Conservation (phyloP, 2,329 filamentous ascomycete genomes). For the Rutstroemia sp. region DNA sequence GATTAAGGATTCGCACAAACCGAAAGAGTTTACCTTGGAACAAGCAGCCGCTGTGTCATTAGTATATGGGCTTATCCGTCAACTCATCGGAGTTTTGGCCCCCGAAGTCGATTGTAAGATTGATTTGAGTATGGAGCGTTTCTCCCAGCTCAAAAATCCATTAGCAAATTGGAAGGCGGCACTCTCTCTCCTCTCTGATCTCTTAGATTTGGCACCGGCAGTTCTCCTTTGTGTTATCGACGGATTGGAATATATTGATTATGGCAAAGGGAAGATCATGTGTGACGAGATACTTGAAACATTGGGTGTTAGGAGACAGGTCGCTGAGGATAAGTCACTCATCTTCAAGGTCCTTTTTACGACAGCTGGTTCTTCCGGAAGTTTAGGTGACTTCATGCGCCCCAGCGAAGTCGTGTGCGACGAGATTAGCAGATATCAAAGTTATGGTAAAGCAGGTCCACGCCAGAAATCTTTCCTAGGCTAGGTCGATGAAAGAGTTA, state of each 20-base stretch:
- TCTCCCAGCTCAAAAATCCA: too few species aligned
- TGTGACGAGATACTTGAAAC: too few species aligned
- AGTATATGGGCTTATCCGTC: neutral
- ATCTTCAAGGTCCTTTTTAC: neutral
- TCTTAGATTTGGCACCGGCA: too few species aligned
- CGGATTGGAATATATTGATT: too few species aligned
- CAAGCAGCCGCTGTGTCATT: neutral
- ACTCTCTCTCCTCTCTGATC: too few species aligned
- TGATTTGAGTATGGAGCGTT: too few species aligned
- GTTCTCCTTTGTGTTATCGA: too few species aligned
- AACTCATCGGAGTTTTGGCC: neutral
- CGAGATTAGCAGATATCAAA: neutral
- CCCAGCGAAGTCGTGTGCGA: neutral
- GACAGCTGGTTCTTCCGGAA: neutral
- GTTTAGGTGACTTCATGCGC: neutral
- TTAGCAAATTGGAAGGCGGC: too few species aligned
- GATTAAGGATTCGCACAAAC: neutral
- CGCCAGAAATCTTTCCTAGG: neutral
- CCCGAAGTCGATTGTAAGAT: too few species aligned
- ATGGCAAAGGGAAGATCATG: too few species aligned
- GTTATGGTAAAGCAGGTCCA: neutral
- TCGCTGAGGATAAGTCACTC: neutral
- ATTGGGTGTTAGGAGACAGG: too few species aligned
- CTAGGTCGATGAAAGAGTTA: too few species aligned
- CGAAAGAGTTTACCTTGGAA: neutral